Percentiles rank a stretch among this genome's conserved stretches.
Evolutionary conservation across 176 grass and related monocot species (phyloP).

Genomic region (Chrysopogon serrulatus): DNA sequence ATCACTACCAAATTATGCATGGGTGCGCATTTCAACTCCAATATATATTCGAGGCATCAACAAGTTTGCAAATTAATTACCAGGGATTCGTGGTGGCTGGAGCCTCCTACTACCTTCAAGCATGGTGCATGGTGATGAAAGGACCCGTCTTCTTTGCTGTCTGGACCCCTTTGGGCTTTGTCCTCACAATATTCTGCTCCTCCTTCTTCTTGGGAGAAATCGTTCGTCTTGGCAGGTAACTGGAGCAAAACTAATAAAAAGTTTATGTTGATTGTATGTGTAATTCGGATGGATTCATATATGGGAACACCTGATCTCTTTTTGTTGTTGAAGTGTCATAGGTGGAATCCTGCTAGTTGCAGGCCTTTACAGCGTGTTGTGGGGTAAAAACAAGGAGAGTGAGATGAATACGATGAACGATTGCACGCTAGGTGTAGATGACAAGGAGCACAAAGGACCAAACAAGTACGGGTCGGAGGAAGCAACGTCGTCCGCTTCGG

Average conservation of each 20-base stretch:
- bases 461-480: background rate
- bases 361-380: conserved; percentile 67
- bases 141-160: background rate
- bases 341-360: conserved; percentile 47
- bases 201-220: background rate
- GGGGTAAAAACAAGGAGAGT: conserved; percentile 47
- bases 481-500: background rate
- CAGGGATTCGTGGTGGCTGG: conserved; percentile 44
- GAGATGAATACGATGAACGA: background rate
- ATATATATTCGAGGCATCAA: no score
- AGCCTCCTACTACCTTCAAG: conserved; percentile 51
- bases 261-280: no score
- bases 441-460: background rate
- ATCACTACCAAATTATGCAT: background rate
- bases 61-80: background rate
- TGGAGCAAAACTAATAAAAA: no score
- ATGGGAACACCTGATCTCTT: no score
- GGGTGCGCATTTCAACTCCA: no score
- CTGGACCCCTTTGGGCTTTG: background rate
- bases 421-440: background rate
- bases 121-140: conserved; percentile 1
- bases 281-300: background rate
- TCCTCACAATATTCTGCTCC: conserved; percentile 15
- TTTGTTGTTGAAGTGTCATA: no score
- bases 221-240: conserved; percentile 2